phyloP scores from a whole-genome alignment of 805 yeast species.

The Wickerhamiella siamensis region DNA sequence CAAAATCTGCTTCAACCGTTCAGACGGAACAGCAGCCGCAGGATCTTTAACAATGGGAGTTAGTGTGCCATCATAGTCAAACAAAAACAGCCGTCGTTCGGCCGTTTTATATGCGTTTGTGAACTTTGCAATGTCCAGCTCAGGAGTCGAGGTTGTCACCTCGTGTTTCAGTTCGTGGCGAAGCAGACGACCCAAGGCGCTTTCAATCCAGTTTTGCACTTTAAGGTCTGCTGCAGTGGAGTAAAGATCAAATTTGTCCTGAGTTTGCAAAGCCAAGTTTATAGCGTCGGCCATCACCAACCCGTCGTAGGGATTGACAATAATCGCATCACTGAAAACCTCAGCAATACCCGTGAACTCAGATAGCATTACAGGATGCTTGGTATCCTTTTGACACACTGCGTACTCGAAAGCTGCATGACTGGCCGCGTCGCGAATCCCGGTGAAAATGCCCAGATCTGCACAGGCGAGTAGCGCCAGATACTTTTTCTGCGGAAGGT shows the following conservation, averaged over 20 bases:
- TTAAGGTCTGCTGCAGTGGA: conserved; percentile 53
- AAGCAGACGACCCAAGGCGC: conserved; percentile 36
- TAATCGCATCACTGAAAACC: conserved; percentile 32
- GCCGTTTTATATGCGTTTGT: conserved; percentile 46
- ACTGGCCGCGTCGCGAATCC: conserved; percentile 92
- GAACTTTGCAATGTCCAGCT: conserved; percentile 57
- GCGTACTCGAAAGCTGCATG: conserved; percentile 89
- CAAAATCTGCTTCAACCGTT: conserved; percentile 46
- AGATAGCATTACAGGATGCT: conserved; percentile 68
- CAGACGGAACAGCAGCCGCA: conserved; percentile 93
- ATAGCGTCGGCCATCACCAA: conserved; percentile 83
- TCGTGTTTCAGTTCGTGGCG: conserved; percentile 25
- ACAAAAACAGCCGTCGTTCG: conserved; percentile 59
- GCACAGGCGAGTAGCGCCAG: conserved; percentile 78
- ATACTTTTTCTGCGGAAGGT: conserved; percentile 78
- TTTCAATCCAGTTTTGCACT: conserved; percentile 66
- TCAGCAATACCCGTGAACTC: conserved; percentile 87
- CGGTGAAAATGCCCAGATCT: conserved; percentile 76
- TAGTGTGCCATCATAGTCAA: conserved; percentile 95
- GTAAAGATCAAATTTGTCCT: conserved; percentile 36
- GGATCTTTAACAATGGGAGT: conserved; percentile 96
- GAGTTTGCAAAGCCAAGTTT: conserved; percentile 39
- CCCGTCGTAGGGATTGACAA: conserved; percentile 94
- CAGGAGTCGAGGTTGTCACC: conserved; percentile 56
- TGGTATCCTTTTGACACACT: conserved; percentile 51